Evolutionary conservation across 495 filamentous ascomycete genomes (phyloP).

Genomic region (Neurospora sp.): DNA sequence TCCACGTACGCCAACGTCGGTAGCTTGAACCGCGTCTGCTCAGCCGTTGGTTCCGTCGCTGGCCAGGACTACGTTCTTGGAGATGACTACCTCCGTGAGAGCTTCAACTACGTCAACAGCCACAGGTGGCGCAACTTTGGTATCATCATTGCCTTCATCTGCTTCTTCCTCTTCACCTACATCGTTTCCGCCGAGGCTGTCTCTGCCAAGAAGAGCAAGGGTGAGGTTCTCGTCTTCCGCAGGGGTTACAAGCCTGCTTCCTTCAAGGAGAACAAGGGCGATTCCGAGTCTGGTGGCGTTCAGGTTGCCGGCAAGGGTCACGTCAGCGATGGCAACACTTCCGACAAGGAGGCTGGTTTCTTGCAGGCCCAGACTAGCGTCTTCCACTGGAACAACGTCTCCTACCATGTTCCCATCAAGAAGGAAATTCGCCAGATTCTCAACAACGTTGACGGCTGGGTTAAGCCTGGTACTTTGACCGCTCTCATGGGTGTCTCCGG

Average conservation of each 20-base stretch:
- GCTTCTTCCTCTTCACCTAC: conserved; percentile 56
- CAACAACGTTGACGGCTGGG: conserved; percentile 79
- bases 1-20: conserved; percentile 36
- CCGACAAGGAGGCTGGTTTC: conserved; percentile 32
- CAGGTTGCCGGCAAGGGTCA: conserved; percentile 32
- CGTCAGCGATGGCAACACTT: conserved; percentile 30
- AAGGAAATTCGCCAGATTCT: conserved; percentile 62
- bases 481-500: conserved; percentile 77
- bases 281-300: conserved; percentile 43
- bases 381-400: conserved; percentile 80
- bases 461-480: conserved; percentile 81
- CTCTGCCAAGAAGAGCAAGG: conserved; percentile 69
- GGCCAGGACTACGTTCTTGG: conserved; percentile 48
- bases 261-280: conserved; percentile 44
- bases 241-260: conserved; percentile 56
- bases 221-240: conserved; percentile 80
- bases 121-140: conserved; percentile 78
- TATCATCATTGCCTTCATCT: conserved; percentile 65
- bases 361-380: conserved; percentile 53
- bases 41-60: conserved; percentile 47
- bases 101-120: conserved; percentile 48
- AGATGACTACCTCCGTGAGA: conserved; percentile 53
- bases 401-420: conserved; percentile 87
- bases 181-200: conserved; percentile 66
- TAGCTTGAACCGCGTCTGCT: conserved; percentile 43